Evolutionary conservation across 129 eudicot genomes (phyloP), one percentile per base, ranked within the genome.

Genomic region (Heracleum sosnowskyi): DNA sequence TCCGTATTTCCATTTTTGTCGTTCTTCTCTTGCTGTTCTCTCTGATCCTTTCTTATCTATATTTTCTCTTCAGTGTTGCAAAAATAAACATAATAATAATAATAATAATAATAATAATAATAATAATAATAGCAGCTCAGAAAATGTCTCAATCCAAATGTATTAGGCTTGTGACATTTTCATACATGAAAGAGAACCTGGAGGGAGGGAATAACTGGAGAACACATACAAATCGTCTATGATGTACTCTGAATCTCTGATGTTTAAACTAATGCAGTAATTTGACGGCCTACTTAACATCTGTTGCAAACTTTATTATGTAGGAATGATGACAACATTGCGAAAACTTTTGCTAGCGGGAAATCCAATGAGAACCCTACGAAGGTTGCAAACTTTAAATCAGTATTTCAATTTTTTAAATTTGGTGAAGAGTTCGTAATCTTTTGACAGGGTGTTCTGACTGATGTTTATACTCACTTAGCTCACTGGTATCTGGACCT

Each of bases 401-500:
- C 74, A 41, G 64, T 69, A 15, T 7, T 24, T 73, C 12, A 45
- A 44, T 22, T 44, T 68, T 79, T 36, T 78, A 35, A 11, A 51
- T 18, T 47, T 44, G 60, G n/a, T 33, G n/a, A 31, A 7, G 72
- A 69, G 69, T 76, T 82, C 46, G 10, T 55, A 26, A 42, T 68
- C 62, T 76, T 17, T 79, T 41, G 15, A 47, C 37, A 76, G 39
- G 71, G 28, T 78, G 17, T 76, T 75, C 31, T 60, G 83, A 49
- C 77, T 70, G 68, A 12, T 33, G 73, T 83, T 41, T 31, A 34
- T 71, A 35, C 63, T 77, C 73, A 45, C 62, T 44, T 85, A 95
- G 99, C 81, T 84, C 99, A 15, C 81, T 95, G 82, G 97, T 95
- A 74, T 55, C 88, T 81, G 99, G 99, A 79, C 97, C 99, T 79